Percentiles rank a stretch among this genome's conserved stretches.
phyloP scores from a whole-genome alignment of 2,329 filamentous ascomycete species.

The Delphinella strobiligena region DNA sequence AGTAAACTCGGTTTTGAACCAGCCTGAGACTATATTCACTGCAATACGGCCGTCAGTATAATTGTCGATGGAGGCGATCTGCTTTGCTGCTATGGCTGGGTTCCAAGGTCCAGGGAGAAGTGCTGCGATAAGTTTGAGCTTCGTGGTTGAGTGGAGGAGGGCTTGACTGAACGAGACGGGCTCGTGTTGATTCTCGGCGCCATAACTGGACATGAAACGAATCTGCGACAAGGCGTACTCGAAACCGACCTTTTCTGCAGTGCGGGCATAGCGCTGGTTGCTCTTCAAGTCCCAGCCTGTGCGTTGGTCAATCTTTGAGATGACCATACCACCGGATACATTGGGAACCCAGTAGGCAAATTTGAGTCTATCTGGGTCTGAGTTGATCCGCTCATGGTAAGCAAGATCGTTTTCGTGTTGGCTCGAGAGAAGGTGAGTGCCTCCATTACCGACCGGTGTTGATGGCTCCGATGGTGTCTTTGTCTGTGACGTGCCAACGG shows the following conservation, averaged over 20 bases:
- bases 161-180: slow-evolving; percentile 42
- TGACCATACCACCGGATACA: slow-evolving; percentile 41
- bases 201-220: slow-evolving; percentile 38
- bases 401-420: slow-evolving; percentile 13
- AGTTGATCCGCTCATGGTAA: slow-evolving; percentile 28
- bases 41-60: slow-evolving; percentile 40
- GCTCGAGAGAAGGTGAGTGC: neutral
- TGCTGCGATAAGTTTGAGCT: slow-evolving; percentile 40
- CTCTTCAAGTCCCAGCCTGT: slow-evolving; percentile 38
- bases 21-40: slow-evolving; percentile 42
- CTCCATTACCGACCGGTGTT: neutral
- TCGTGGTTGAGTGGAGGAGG: slow-evolving; percentile 34
- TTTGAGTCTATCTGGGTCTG: slow-evolving; percentile 31
- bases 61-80: slow-evolving; percentile 41
- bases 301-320: slow-evolving; percentile 39
- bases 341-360: slow-evolving; percentile 45
- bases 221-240: slow-evolving; percentile 42
- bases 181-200: slow-evolving; percentile 37
- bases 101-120: slow-evolving; percentile 41
- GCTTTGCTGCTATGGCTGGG: slow-evolving; percentile 40
- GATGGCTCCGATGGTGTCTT: too few species aligned
- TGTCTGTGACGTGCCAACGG: too few species aligned
- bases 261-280: slow-evolving; percentile 38
- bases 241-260: slow-evolving; percentile 37
- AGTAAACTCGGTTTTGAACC: slow-evolving; percentile 43